phyloP scores from a whole-genome alignment of 495 filamentous ascomycete genomes.

The Podospora bellae-mahoneyi region DNA sequence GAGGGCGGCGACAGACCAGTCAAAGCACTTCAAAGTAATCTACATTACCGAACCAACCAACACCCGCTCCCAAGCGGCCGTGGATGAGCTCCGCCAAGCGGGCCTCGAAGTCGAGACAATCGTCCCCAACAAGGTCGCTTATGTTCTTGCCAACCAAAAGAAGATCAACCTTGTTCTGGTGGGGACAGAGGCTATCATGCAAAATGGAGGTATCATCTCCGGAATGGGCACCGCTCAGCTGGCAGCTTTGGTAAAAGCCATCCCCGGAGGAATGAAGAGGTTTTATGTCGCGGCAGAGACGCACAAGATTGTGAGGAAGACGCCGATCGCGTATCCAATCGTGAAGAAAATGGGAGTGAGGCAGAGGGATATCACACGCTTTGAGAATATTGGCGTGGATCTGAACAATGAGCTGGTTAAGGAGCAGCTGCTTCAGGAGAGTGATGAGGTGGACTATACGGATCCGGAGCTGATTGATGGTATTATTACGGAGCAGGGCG shows the following conservation, averaged over 20 bases:
- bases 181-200: slow-evolving; percentile 90
- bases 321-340: slow-evolving; percentile 26
- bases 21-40: slow-evolving; percentile 73
- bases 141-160: slow-evolving; percentile 65
- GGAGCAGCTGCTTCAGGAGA: slow-evolving; percentile 28
- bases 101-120: slow-evolving; percentile 80
- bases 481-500: slow-evolving; percentile 41
- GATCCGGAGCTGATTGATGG: slow-evolving; percentile 40
- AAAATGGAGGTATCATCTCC: slow-evolving; percentile 89
- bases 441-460: slow-evolving; percentile 74
- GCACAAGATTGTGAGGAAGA: slow-evolving; percentile 61
- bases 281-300: slow-evolving; percentile 93
- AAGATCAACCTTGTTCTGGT: slow-evolving; percentile 78
- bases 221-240: slow-evolving; percentile 91
- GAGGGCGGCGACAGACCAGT: slow-evolving; percentile 60
- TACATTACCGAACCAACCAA: slow-evolving; percentile 62
- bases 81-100: slow-evolving; percentile 64
- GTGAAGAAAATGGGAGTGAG: slow-evolving; percentile 46
- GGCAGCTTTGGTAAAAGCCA: slow-evolving; percentile 71
- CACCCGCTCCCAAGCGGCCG: slow-evolving; percentile 54
- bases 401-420: slow-evolving; percentile 28
- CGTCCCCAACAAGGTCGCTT: slow-evolving; percentile 73
- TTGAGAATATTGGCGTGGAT: slow-evolving; percentile 54
- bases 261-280: slow-evolving; percentile 56
- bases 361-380: slow-evolving; percentile 63